Conservation (phyloP, 2,329 filamentous ascomycete genomes). For the Pseudocercospora fijiensis region DNA sequence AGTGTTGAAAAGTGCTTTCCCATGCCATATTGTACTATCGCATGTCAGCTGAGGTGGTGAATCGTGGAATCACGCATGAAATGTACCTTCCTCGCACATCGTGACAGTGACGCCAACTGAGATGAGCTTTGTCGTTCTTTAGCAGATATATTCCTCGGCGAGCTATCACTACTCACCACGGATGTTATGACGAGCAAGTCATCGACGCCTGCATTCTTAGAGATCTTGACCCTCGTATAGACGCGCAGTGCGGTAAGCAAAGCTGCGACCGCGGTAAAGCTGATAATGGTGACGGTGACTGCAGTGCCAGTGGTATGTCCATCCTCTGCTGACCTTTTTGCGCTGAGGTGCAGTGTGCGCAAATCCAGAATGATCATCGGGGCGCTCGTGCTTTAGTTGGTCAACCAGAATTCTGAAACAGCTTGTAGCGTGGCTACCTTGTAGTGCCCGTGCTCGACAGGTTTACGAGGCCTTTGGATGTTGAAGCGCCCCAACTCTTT, state of each 20-base stretch:
- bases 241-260: conserved; percentile 13
- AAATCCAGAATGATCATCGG: not conserved
- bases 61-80: not conserved
- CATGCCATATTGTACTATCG: conserved; percentile 24
- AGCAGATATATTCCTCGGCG: not conserved
- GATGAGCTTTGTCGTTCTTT: conserved; percentile 10
- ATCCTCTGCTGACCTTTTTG: not conserved
- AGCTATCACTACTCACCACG: conserved; percentile 9
- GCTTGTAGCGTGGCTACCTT: not conserved
- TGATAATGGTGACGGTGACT: conserved; percentile 12
- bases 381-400: not conserved
- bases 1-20: conserved; percentile 19
- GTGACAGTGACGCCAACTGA: conserved; percentile 17
- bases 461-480: not conserved
- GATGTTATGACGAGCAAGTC: conserved; percentile 20
- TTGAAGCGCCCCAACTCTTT: not conserved
- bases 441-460: not conserved
- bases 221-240: conserved; percentile 14
- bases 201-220: conserved; percentile 22
- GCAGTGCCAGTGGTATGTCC: conserved; percentile 18
- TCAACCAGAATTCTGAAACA: not conserved
- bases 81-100: conserved; percentile 22
- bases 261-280: conserved; percentile 16
- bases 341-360: not conserved
- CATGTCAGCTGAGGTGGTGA: not conserved